Evolutionary conservation across 768 basidiomycete genomes (phyloP), one percentile per base, ranked within the genome.

Genomic region (Xanthoconium purpureum): DNA sequence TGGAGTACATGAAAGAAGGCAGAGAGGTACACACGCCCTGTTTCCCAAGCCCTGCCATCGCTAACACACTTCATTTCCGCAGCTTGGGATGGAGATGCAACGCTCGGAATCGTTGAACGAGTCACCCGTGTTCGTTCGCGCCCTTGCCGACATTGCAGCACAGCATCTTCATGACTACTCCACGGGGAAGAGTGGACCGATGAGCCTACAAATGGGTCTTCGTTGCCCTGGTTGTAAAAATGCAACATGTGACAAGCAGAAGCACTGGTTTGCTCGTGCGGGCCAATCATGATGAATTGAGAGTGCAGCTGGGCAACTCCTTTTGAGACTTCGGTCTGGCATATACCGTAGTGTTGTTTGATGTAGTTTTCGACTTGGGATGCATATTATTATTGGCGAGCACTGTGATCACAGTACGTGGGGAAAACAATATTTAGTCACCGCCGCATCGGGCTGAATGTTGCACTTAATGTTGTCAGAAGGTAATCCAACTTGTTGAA

Each of bases 151-250:
- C 73, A 88, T 99, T 56, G 87, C 85, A 29, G 79, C 87, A 28
- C 77, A 82, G 48, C 97, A 99, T 73, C 76, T 98, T 61, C 79
- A 78, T 49, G 82, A 85, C 38, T 84, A 82, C 64, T 71, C 73
- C 15, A 58, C 76, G 3, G 87, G 88, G 13, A 79, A 77, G 60
- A 62, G 61, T 40, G 84, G 84, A 6, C 84, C 85, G 13, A 83
- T 84, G 39, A 91, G 89, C 62, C 75, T 84, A 32, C 96, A 98
- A 75, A 74, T 98, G 73, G 78, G 78, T 17, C 80, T 99, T 53
- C 82, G 96, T 59, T 99, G 97, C 76, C 97, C 94, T 5, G 93
- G 93, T 0, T 99, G 97, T 76, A 90, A 81, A 49, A 96, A 95
- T 67, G 83, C 83, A 53, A 89, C 89, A 29, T 99, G 97, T 70